Conservation (phyloP, 148 eudicot genomes). For the Spergularia marina region DNA sequence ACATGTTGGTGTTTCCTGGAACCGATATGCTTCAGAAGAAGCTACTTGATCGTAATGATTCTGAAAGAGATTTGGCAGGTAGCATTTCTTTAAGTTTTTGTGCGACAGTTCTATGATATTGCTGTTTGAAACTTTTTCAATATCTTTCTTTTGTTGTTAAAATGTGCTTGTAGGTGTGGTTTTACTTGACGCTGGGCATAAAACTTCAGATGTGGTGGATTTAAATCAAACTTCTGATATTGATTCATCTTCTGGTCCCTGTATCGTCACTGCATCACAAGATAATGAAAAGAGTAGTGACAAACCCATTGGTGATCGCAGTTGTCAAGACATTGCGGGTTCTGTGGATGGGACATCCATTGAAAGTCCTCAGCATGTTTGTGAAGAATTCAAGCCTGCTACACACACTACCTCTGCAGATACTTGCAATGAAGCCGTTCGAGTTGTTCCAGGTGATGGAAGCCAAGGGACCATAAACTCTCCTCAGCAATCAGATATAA, state of each 20-base stretch:
- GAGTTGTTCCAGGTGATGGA: slow-evolving; percentile 15
- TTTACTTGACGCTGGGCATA: slow-evolving; percentile 23
- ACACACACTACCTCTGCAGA: not conserved
- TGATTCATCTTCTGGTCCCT: slow-evolving; percentile 34
- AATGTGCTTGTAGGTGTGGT: slow-evolving; percentile 29
- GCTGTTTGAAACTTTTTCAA: slow-evolving; percentile 16
- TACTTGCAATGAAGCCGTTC: slow-evolving; percentile 6
- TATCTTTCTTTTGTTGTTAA: not conserved
- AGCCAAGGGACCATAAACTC: slow-evolving; percentile 18
- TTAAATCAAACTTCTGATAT: slow-evolving; percentile 30
- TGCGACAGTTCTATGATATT: not conserved
- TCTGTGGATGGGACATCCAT: slow-evolving; percentile 25
- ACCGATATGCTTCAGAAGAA: slow-evolving; percentile 86
- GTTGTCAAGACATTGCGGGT: slow-evolving; percentile 25
- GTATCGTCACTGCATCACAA: slow-evolving; percentile 23
- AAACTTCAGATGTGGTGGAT: slow-evolving; percentile 28
- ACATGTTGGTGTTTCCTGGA: slow-evolving; percentile 95
- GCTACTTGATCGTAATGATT: slow-evolving; percentile 37
- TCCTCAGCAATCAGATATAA: slow-evolving; percentile 15
- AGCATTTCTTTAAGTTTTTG: slow-evolving; percentile 25
- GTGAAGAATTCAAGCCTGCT: slow-evolving; percentile 17
- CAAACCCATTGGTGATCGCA: slow-evolving; percentile 27
- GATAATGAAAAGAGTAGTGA: slow-evolving; percentile 25
- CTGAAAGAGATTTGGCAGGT: slow-evolving; percentile 31
- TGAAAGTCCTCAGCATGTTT: slow-evolving; percentile 22